Evolutionary conservation across 495 filamentous ascomycete genomes (phyloP), one percentile per base, ranked within the genome.

Genomic region (Trichoderma erinaceum): DNA sequence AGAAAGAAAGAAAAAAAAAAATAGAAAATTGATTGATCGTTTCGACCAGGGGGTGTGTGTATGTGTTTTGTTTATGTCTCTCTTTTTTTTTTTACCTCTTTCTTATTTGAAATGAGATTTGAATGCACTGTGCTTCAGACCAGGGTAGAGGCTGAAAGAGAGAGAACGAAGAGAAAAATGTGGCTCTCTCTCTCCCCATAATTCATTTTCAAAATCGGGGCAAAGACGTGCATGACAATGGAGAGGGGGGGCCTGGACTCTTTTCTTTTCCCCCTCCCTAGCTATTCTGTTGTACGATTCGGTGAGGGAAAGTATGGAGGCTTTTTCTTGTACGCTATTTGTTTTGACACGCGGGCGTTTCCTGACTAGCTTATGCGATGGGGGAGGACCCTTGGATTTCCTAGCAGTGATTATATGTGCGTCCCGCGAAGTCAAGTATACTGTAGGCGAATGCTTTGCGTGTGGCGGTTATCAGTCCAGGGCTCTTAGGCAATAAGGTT

Each of bases 221-320:
- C 56, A 38, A 61, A 61, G 56, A 61, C 56, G 56, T 61, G 56
- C 56, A 61, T 61, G 56, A 61, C 56, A 61, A 32, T 27, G 56
- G 35, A 10, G 35, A 29, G 35, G 8, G 32, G 6, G 56, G 56
- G 56, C 56, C 56, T 61, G 56, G 23, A 61, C n/a, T 61, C 18
- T 27, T 61, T 25, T 29, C 29, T 56, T n/a, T n/a, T 56, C 32
- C n/a, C 23, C 13, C 56, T 15, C 11, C 27, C 56, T 13, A 48
- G n/a, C 44, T 29, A 4, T 29, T 48, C n/a, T 15, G n/a, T 48
- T 48, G 7, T n/a, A 48, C 44, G 35, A 38, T 38, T 38, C 35
- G 35, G 35, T 38, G 35, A 35, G 32, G 25, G n/a, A 61, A 61
- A n/a, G 56, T 61, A 29, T n/a, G 29, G 35, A 38, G 35, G 35